These are phyloP conservation scores for Aspergillus sp. DNA, from an alignment of 2,329 filamentous ascomycete genomes.

Conservation along the genomic window DNA sequence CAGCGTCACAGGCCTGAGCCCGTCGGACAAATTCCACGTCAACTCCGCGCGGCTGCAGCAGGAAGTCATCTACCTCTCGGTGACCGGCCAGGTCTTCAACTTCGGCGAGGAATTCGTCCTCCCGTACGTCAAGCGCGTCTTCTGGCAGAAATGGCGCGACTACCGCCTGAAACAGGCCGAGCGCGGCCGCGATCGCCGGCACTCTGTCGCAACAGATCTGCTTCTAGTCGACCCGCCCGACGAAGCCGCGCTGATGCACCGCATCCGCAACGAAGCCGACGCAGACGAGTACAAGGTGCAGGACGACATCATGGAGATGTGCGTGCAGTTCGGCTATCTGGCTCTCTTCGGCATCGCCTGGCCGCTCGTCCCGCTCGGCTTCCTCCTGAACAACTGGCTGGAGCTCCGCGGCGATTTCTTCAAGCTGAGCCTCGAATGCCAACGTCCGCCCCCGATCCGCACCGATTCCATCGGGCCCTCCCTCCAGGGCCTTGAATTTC, in stretches of 20 bases:
- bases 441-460: slow-evolving; percentile 79
- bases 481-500: slow-evolving; percentile 72
- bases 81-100: slow-evolving; percentile 86
- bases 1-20: slow-evolving; percentile 43
- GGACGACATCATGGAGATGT: slow-evolving; percentile 85
- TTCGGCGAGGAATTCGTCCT: slow-evolving; percentile 76
- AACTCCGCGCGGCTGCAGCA: slow-evolving; percentile 74
- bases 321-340: slow-evolving; percentile 80
- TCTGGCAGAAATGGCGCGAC: slow-evolving; percentile 58
- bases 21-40: slow-evolving; percentile 57
- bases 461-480: slow-evolving; percentile 92
- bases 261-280: slow-evolving; percentile 74
- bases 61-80: slow-evolving; percentile 92
- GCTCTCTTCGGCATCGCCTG: slow-evolving; percentile 87
- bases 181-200: slow-evolving; percentile 25
- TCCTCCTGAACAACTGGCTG: slow-evolving; percentile 92
- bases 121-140: slow-evolving; percentile 71
- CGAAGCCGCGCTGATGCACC: slow-evolving; percentile 68
- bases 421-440: slow-evolving; percentile 85
- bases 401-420: slow-evolving; percentile 87
- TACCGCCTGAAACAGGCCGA: slow-evolving; percentile 14
- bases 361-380: slow-evolving; percentile 83
- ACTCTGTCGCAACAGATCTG: slow-evolving; percentile 35
- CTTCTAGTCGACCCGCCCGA: slow-evolving; percentile 58
- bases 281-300: slow-evolving; percentile 83